A percentile compares a stretch with the other conserved stretches of the same genome.
These are phyloP conservation scores for Fusarium odoratissimum DNA, from an alignment of 2,329 filamentous ascomycete genomes.

Conservation along the genomic window DNA sequence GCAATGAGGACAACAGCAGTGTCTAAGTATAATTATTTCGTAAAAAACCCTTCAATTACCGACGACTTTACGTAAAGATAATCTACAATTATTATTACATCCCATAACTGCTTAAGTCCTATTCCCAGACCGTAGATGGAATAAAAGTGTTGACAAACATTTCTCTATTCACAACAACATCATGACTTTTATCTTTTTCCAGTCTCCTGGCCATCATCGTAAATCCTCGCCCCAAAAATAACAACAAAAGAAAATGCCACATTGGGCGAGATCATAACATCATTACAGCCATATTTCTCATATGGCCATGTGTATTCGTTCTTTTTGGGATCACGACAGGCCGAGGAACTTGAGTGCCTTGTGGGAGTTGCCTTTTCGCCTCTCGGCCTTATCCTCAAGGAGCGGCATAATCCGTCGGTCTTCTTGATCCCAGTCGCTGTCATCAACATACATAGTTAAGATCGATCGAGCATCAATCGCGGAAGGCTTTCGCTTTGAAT, in stretches of 20 bases:
- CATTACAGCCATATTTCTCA: conserved; percentile 20
- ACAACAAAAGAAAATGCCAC: conserved; percentile 30
- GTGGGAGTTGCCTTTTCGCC: conserved; percentile 56
- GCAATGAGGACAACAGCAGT: conserved; percentile 29
- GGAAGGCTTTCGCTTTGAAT: conserved; percentile 41
- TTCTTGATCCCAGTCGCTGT: conserved; percentile 59
- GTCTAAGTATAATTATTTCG: neutral
- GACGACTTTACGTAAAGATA: neutral
- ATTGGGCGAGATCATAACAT: conserved; percentile 37
- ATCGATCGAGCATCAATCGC: conserved; percentile 47
- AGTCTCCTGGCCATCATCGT: conserved; percentile 5
- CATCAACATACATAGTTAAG: conserved; percentile 52
- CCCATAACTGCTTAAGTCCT: neutral
- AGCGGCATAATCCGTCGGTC: conserved; percentile 66
- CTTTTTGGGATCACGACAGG: conserved; percentile 47
- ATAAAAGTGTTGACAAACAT: conserved; percentile 3
- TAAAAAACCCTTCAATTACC: neutral
- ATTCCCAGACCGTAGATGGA: neutral
- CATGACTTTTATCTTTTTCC: conserved; percentile 10
- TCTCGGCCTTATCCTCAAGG: conserved; percentile 52
- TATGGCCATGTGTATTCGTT: neutral
- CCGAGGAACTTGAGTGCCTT: conserved; percentile 68
- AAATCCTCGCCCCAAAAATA: conserved; percentile 3
- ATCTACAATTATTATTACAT: neutral
- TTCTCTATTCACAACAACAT: conserved; percentile 16